These are phyloP conservation scores for Cystoisospora suis DNA, from an alignment of 169 alveolate genomes.

Conservation along the genomic window DNA sequence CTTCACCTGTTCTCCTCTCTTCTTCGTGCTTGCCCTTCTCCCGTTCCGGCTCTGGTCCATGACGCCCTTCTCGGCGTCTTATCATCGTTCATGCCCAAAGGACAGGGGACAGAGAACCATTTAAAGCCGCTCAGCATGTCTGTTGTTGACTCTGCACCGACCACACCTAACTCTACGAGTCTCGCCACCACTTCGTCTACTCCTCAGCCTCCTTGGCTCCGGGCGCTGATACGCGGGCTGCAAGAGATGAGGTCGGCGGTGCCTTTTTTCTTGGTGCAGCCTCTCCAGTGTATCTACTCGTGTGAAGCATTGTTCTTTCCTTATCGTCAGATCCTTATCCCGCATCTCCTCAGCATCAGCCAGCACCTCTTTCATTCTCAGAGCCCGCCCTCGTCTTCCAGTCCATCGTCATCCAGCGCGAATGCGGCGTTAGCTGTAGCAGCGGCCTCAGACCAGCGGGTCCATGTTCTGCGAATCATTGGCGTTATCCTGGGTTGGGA, in stretches of 20 bases:
- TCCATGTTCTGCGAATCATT: conserved; percentile 40
- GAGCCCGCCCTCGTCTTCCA: neutral
- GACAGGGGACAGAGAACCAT: too few species aligned
- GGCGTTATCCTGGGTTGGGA: conserved; percentile 44
- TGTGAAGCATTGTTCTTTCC: conserved; percentile 37
- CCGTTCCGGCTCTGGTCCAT: conserved; percentile 10
- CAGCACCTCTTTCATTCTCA: conserved; percentile 57
- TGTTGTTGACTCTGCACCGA: too few species aligned
- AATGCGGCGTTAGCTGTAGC: neutral
- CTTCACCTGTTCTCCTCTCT: conserved; percentile 29
- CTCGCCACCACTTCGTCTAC: too few species aligned
- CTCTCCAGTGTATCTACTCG: conserved; percentile 43
- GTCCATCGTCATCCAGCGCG: neutral
- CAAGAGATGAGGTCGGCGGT: conserved; percentile 48
- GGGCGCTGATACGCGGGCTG: conserved; percentile 17
- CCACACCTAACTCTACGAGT: too few species aligned
- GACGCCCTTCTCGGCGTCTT: too few species aligned
- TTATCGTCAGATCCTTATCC: conserved; percentile 25
- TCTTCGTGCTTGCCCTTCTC: conserved; percentile 18
- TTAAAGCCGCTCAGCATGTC: too few species aligned
- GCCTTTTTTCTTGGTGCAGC: conserved; percentile 29
- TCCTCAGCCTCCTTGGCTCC: conserved; percentile 55
- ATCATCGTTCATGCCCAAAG: too few species aligned
- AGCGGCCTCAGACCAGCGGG: conserved; percentile 37
- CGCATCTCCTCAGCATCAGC: conserved; percentile 37